Base-by-base conservation (phyloP, 2,329 filamentous ascomycete species). In the Biscogniauxia sp. region DNA sequence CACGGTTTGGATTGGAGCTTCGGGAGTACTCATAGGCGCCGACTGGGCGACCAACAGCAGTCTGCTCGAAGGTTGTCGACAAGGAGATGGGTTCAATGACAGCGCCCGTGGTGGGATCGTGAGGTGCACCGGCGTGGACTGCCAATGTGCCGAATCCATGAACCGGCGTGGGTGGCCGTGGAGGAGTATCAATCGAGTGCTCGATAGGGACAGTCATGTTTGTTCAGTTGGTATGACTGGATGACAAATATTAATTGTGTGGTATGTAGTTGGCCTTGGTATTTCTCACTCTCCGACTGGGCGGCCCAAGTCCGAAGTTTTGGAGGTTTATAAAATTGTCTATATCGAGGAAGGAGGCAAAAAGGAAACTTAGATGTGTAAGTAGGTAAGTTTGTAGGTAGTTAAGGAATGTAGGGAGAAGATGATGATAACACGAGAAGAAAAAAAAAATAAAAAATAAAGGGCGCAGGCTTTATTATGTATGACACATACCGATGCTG, bases 31-130 rank as follows among this genome's bases (percentile, higher is more conserved):
- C 95, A 79, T 93, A 97, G 64, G 82, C 80, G 72, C 95, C 95
- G 28, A 98, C 82, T 1, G 95, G 95, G 76, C 90, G 87, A 66
- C 94, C 95, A 20, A 97, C 93, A 13, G 87, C 85, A 15, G 87
- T 88, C 80, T 99, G 95, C n/a, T 91, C 92, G 74, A 94, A 99
- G 5, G 95, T 99, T 17, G 95, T 98, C 23, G 93, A 97, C 23
- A 99, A 87, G 9, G 94, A 97, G 76, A 99, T 97, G 69, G 95
- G 80, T 78, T 95, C 92, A 75, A 99, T 99, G 70, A 99, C 95
- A 68, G 95, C 95, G 65, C 95, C 95, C 23, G 94, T 99, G 50
- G 86, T 81, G 54, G 94, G 91, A 79, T 99, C 95, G 76, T 96
- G 91, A 70, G 92, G 92, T 51, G 92, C 86, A 63, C 95, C 95